phyloP scores from a whole-genome alignment of 352 stramenopile species.

The Phytophthora pini region DNA sequence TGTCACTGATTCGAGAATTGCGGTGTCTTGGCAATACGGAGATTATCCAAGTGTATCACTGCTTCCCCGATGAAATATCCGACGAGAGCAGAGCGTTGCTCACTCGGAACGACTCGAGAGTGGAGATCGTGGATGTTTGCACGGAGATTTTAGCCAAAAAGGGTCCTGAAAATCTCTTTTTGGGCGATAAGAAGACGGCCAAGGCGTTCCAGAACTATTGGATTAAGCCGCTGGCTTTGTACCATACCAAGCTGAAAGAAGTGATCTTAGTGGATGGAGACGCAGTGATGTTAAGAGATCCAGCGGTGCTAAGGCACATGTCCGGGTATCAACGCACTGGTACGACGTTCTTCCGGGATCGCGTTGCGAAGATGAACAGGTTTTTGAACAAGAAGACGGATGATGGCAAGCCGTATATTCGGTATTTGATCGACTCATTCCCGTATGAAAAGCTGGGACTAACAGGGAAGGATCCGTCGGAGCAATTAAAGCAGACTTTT shows the following conservation, averaged over 20 bases:
- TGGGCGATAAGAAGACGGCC: slow-evolving; percentile 22
- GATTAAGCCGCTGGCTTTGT: slow-evolving; percentile 66
- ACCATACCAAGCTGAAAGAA: slow-evolving; percentile 55
- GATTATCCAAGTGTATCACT: slow-evolving; percentile 33
- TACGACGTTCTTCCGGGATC: slow-evolving; percentile 77
- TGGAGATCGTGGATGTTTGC: slow-evolving; percentile 80
- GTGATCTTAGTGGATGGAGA: slow-evolving; percentile 66
- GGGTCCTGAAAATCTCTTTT: slow-evolving; percentile 36
- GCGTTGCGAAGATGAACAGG: slow-evolving; percentile 46
- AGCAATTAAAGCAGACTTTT: slow-evolving; percentile 46
- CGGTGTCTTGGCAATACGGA: slow-evolving; percentile 32
- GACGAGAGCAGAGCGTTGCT: slow-evolving; percentile 39
- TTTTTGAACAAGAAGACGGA: slow-evolving; percentile 41
- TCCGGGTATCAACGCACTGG: slow-evolving; percentile 49
- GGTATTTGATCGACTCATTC: slow-evolving; percentile 47
- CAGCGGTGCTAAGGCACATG: slow-evolving; percentile 40
- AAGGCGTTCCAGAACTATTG: slow-evolving; percentile 64
- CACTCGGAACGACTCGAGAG: slow-evolving; percentile 40
- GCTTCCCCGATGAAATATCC: slow-evolving; percentile 51
- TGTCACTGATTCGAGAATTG: slow-evolving; percentile 65
- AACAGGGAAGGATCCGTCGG: slow-evolving; percentile 34
- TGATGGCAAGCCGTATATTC: slow-evolving; percentile 42
- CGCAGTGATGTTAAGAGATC: slow-evolving; percentile 52
- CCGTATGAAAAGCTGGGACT: slow-evolving; percentile 55
- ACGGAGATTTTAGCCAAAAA: slow-evolving; percentile 40